Evolutionary conservation across 352 stramenopile species (phyloP), one percentile per base, ranked within the genome.

Genomic region (Phytophthora sp.): DNA sequence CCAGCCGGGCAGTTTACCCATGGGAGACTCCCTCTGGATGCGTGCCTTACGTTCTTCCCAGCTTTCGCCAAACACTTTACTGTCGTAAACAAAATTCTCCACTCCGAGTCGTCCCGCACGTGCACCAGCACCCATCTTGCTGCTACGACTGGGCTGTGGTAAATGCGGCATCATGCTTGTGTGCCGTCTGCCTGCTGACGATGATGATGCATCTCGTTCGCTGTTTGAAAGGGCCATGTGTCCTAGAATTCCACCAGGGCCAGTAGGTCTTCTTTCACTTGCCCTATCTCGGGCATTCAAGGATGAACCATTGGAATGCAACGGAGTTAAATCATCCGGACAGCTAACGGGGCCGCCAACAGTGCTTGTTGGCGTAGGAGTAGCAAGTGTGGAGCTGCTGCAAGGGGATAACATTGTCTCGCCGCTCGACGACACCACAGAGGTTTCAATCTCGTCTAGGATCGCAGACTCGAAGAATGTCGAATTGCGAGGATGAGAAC

Each of bases 1-100:
- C 90, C 91, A 98, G 4, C 89, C 92, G 10, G 84, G 76, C 18
- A 89, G 53, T 6, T 88, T 74, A n/a, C 78, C 90, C 77, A 83
- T 92, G 26, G 72, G 86, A 20, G 79, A 96, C 92, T 74, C 80
- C 3, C 42, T 56, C 20, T 78, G 82, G 18, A 93, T 91, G 5
- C 82, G 80, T 24, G 76, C 73, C 32, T 84, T 77, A 1, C 76
- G 65, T 26, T 82, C 78, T 24, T 84, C 79, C 84, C 84, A 93
- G 45, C 79, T 84, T 55, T 93, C 82, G 10, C 82, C 82, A 52
- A 84, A 92, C n/a, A 92, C 66, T 45, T 92, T 87, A 66, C 81
- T 81, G 50, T 91, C 81, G 63, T 91, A 91, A 37, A 92, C 84
- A 34, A 92, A 81, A 35, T 88, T 89, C 24, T 92, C 80, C 24